These are phyloP conservation scores for Polygonum aviculare DNA, from an alignment of 148 eudicot genomes.

Conservation along the genomic window DNA sequence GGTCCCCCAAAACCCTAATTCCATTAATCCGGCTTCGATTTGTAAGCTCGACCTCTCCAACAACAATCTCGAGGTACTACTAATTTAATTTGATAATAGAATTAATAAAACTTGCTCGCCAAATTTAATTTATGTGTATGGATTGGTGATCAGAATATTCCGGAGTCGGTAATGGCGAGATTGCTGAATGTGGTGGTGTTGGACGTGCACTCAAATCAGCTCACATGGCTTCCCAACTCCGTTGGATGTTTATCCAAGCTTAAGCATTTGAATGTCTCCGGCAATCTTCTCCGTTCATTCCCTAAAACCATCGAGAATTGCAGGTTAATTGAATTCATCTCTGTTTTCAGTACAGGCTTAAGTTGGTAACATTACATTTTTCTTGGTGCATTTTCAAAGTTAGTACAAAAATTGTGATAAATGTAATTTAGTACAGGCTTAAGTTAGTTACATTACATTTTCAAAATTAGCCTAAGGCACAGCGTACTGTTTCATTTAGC, in stretches of 20 bases:
- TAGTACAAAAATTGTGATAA: background rate
- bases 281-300: conserved; percentile 50
- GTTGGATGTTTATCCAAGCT: conserved; percentile 73
- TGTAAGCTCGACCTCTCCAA: conserved; percentile 72
- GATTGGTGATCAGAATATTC: conserved; percentile 36
- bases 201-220: conserved; percentile 76
- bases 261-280: conserved; percentile 55
- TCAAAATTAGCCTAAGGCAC: no score
- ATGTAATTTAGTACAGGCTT: background rate
- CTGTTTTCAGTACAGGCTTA: background rate
- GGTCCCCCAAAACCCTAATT: conserved; percentile 34
- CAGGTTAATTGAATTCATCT: conserved; percentile 31
- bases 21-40: conserved; percentile 40
- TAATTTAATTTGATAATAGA: no score
- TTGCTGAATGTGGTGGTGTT: conserved; percentile 50
- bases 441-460: no score
- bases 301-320: conserved; percentile 65
- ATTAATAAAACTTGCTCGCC: no score
- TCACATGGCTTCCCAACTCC: conserved; percentile 62
- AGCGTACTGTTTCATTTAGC: no score
- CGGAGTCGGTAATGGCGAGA: conserved; percentile 70
- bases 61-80: conserved; percentile 45
- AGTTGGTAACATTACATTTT: background rate
- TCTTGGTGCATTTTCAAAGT: background rate
- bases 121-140: background rate